Evolutionary conservation across 306 rosid genomes (phyloP), one percentile per base, ranked within the genome.

Genomic region (Inga laurina): DNA sequence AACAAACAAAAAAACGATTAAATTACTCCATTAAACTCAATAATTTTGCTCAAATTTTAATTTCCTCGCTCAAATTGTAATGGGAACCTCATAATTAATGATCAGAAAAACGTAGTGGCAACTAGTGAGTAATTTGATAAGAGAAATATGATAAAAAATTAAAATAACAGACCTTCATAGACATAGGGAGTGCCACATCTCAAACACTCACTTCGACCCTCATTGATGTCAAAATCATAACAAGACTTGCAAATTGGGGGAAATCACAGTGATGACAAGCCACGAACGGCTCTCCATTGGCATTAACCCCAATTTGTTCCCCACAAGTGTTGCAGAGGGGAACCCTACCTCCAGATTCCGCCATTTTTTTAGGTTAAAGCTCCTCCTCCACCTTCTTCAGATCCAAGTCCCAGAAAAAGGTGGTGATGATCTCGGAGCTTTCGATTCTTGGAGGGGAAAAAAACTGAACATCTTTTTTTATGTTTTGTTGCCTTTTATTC

Each of bases 191-290:
- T 82, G 32, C 85, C 90, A 81, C 98, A 96, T 19, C 88, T 91
- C 86, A 91, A 51, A 87, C 99, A 96, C 35, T 56, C 83, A 30
- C 83, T 89, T 43, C 87, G 87, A 22, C 93, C 99, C 76, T 92
- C 98, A 67, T 84, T 92, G 85, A 86, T 48, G 82, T 92, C 97
- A 51, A 72, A 78, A 73, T 89, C 88, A 65, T 92, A 81, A 59
- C 99, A 96, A 37, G 88, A 84, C 87, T 85, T 96, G 84, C 99
- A 96, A 84, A 96, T 86, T 27, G 97, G 95, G 97, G 95, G 86
- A 86, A 87, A 45, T 86, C 84, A 84, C 99, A 96, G 11, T 80
- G 87, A 52, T 84, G 92, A 82, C 99, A 96, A 59, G 93, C 95
- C 87, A 92, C 93, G 74, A 92, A 92, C 59, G 79, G 80, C 48